Evolutionary conservation across 1,139 yeast species (phyloP), one percentile per base, ranked within the genome.

Genomic region (Ogataea hybrid): DNA sequence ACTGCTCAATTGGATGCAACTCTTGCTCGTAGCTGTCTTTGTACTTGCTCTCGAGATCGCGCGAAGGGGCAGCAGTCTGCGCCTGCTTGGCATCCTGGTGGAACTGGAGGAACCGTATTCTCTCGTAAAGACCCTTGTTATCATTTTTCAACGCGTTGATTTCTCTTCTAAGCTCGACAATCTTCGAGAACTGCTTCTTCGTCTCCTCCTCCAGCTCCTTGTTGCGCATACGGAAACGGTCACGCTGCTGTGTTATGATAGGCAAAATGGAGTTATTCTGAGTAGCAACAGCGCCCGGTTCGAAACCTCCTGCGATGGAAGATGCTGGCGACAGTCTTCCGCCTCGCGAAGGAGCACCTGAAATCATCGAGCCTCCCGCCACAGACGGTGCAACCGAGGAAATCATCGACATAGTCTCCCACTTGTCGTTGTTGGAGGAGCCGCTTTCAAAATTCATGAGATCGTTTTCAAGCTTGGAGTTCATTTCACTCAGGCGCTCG

Each of bases 191-290:
- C 50, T 76, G 80, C 52, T 77, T 78, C 57, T 86, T 80, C 35
- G 82, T 59, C 54, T 88, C 95, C 42, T 84, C 85, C 60, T 92
- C 97, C 39, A 92, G 71, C 58, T 88, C 96, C 42, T 75, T 77
- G 55, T 84, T 88, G 44, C 90, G 75, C 23, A 79, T 77, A 54
- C 95, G 79, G 70, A 90, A 89, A 50, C 97, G 71, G 62, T 92
- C 97, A 62, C 98, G 78, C 65, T 92, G 98, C 57, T 92, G 90
- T 17, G 97, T 89, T 25, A 92, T 80, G 40, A 92, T 88, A 0
- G 96, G 95, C 35, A 92, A 66, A 31, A 92, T 82, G 0, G 88
- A 75, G 6, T 69, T 59, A 32, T 74, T 67, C 39, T 65, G 71
- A 11, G 57, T 44, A n/a, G 38, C 39, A 3, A 35, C 28, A 3